These are phyloP conservation scores for Penicillium riverlandense DNA, from an alignment of 495 filamentous ascomycete species.

Conservation along the genomic window DNA sequence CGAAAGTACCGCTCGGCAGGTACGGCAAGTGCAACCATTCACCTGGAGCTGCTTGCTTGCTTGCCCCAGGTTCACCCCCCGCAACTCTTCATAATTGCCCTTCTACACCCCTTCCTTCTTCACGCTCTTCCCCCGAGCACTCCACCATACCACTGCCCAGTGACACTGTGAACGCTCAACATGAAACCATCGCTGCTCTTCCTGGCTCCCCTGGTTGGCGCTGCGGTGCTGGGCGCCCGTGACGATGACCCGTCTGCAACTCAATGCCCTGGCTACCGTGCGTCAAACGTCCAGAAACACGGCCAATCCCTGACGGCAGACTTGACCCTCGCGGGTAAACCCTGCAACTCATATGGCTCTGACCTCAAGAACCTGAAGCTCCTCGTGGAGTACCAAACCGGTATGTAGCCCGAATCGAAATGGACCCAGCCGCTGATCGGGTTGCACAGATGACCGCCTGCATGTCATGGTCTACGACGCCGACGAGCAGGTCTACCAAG, in stretches of 20 bases:
- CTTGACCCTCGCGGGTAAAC: slow-evolving; percentile 56
- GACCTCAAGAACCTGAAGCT: slow-evolving; percentile 61
- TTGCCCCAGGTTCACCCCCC: too few relatives aligned
- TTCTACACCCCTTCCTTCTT: background rate
- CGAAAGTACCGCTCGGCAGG: background rate
- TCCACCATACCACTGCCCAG: background rate
- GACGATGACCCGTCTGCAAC: background rate
- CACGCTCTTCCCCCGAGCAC: background rate
- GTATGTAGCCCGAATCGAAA: slow-evolving; percentile 34
- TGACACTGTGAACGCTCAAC: slow-evolving; percentile 4
- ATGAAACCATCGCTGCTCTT: slow-evolving; percentile 24
- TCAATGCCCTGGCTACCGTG: slow-evolving; percentile 66
- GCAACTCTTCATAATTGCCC: background rate
- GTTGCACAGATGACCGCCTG: slow-evolving; percentile 55
- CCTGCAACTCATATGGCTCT: slow-evolving; percentile 65
- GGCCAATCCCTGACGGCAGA: slow-evolving; percentile 43
- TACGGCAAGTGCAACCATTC: background rate
- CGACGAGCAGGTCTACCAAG: slow-evolving; percentile 67
- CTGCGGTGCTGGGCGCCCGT: slow-evolving; percentile 20
- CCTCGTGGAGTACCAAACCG: slow-evolving; percentile 67
- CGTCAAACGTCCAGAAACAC: slow-evolving; percentile 51
- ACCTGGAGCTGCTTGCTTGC: background rate
- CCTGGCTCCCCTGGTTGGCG: slow-evolving; percentile 26
- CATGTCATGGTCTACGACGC: slow-evolving; percentile 79
- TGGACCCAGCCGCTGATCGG: background rate